These are phyloP conservation scores for Ustilago lituana DNA, from an alignment of 1,284 basidiomycete genomes.

Conservation along the genomic window DNA sequence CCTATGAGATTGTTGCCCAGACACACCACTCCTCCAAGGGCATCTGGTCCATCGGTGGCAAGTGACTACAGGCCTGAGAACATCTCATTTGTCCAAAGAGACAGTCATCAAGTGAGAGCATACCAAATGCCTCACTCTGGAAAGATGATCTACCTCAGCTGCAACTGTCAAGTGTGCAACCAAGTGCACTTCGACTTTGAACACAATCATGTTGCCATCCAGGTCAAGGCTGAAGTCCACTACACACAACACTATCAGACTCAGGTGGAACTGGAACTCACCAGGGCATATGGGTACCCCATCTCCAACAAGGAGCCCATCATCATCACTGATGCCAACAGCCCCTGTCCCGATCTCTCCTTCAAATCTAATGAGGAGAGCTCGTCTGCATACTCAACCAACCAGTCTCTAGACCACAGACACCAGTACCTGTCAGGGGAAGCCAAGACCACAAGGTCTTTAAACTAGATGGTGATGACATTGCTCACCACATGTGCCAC, in stretches of 20 bases:
- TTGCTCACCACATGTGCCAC: too few species aligned
- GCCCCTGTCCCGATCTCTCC: not conserved
- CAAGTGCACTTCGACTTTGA: not conserved
- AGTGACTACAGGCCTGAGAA: not conserved
- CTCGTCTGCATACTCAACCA: not conserved
- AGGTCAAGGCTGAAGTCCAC: not conserved
- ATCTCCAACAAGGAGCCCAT: not conserved
- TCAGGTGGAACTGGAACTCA: not conserved
- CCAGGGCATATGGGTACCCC: not conserved
- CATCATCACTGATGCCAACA: not conserved
- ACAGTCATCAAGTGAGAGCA: too few species aligned
- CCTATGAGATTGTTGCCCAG: too few species aligned
- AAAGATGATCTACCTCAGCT: too few species aligned
- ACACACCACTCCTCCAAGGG: too few species aligned
- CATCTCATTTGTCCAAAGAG: not conserved
- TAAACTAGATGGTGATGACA: not conserved
- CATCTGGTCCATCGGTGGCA: not conserved
- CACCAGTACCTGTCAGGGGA: not conserved
- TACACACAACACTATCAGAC: too few species aligned
- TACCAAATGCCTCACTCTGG: too few species aligned
- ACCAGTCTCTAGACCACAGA: too few species aligned
- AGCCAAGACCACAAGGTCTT: not conserved
- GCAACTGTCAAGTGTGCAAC: not conserved
- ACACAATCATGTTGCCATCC: not conserved
- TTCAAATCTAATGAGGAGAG: not conserved